phyloP scores from a whole-genome alignment of 2,329 filamentous ascomycete species.

The Stemphylium lycopersici region DNA sequence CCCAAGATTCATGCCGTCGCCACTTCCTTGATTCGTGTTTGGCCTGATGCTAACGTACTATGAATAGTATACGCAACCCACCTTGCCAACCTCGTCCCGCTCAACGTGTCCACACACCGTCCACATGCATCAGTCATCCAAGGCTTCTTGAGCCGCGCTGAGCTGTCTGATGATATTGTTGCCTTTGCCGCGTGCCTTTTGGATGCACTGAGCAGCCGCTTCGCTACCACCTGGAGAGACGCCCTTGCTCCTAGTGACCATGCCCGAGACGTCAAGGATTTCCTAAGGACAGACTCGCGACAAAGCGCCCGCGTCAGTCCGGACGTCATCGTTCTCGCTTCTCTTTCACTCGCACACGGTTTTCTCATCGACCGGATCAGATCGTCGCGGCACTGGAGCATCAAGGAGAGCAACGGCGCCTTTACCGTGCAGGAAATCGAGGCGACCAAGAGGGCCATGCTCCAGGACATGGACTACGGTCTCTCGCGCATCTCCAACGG shows the following conservation, averaged over 20 bases:
- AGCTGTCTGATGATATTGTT: conserved; percentile 43
- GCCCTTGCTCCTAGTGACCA: conserved; percentile 26
- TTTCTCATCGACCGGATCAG: conserved; percentile 43
- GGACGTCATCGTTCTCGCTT: conserved; percentile 46
- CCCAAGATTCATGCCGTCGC: background rate
- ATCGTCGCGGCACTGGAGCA: conserved; percentile 43
- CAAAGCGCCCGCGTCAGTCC: conserved; percentile 27
- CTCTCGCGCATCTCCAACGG: conserved; percentile 44
- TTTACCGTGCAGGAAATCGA: conserved; percentile 42
- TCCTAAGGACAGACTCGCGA: conserved; percentile 23
- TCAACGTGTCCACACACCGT: conserved; percentile 37
- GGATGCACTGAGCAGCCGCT: conserved; percentile 42
- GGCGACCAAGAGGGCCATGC: conserved; percentile 40
- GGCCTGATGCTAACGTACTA: conserved; percentile 27
- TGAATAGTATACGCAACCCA: conserved; percentile 43
- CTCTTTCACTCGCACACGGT: conserved; percentile 43
- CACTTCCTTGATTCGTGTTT: conserved; percentile 13
- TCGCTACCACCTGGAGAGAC: conserved; percentile 41
- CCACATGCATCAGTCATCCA: conserved; percentile 35
- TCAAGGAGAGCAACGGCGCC: conserved; percentile 28
- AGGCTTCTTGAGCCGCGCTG: conserved; percentile 39
- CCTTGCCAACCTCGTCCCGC: conserved; percentile 46
- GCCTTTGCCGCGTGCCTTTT: conserved; percentile 49
- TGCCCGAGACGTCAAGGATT: conserved; percentile 19
- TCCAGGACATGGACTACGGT: conserved; percentile 47